phyloP scores from a whole-genome alignment of 495 filamentous ascomycete species.

The Rostrohypoxylon terebratum region DNA sequence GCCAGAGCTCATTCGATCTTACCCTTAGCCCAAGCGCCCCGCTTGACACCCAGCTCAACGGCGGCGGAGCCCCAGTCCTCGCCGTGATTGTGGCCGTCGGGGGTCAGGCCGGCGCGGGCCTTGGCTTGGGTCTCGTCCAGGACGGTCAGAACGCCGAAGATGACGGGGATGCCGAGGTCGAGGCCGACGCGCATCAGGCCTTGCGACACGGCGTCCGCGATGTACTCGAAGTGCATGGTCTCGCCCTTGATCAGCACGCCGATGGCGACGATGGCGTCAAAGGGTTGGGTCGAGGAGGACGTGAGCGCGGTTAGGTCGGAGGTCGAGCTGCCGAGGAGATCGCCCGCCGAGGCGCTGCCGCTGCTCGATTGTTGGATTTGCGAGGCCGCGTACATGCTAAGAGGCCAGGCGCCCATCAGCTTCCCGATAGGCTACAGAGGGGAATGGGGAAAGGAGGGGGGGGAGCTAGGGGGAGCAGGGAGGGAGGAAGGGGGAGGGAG shows the following conservation, averaged over 20 bases:
- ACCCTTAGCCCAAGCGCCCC: conserved; percentile 74
- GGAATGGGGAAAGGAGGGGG: neutral
- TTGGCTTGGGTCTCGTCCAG: conserved; percentile 87
- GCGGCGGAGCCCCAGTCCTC: conserved; percentile 87
- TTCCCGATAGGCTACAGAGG: neutral
- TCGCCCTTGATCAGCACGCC: conserved; percentile 97
- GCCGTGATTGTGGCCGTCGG: conserved; percentile 80
- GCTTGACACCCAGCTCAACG: conserved; percentile 79
- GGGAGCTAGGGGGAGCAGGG: conserved; percentile 7
- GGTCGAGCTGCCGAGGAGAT: conserved; percentile 78
- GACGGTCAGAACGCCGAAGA: conserved; percentile 93
- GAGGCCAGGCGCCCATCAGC: neutral
- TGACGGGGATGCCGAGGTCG: conserved; percentile 85
- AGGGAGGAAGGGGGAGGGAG: neutral
- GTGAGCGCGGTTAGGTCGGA: conserved; percentile 65
- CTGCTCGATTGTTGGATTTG: conserved; percentile 81
- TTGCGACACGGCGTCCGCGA: conserved; percentile 87
- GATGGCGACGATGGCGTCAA: conserved; percentile 94
- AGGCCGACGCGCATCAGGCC: conserved; percentile 95
- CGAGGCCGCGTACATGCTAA: conserved; percentile 84
- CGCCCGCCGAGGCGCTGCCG: conserved; percentile 74
- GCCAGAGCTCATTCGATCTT: conserved; percentile 58
- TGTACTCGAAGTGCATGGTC: conserved; percentile 99
- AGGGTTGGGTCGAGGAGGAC: conserved; percentile 64
- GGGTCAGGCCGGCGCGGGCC: conserved; percentile 81